These are phyloP conservation scores for Rhodomyrtus tomentosa DNA, from an alignment of 345 rosid species.

Conservation along the genomic window DNA sequence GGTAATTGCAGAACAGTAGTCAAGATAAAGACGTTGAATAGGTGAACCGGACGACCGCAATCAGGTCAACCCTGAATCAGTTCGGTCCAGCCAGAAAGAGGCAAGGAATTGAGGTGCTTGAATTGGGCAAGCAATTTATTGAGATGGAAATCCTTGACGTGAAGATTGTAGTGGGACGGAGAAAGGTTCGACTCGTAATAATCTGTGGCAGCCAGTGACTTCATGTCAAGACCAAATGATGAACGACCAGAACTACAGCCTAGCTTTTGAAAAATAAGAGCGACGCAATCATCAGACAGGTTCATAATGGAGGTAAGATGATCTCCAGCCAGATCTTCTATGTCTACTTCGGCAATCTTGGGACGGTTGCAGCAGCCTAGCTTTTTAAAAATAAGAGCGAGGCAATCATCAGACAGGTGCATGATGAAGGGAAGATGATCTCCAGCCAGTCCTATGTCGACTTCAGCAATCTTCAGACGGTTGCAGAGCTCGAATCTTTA, in stretches of 20 bases:
- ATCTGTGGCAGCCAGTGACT: conserved; percentile 45
- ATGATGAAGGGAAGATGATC: conserved; percentile 14
- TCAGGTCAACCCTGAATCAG: conserved; percentile 41
- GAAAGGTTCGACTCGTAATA: conserved; percentile 49
- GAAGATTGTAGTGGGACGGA: conserved; percentile 12
- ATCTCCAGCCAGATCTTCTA: too few relatives aligned
- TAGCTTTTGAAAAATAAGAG: conserved; percentile 43
- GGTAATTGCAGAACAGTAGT: conserved; percentile 53
- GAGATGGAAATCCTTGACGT: conserved; percentile 30
- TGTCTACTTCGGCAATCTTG: conserved; percentile 16
- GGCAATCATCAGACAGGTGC: conserved; percentile 69
- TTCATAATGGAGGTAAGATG: conserved; percentile 18
- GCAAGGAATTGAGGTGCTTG: conserved; percentile 38
- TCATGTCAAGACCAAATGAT: conserved; percentile 74
- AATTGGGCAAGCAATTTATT: conserved; percentile 48
- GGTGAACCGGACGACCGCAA: conserved; percentile 35
- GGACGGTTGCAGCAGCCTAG: conserved; percentile 41
- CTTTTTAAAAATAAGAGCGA: conserved; percentile 38
- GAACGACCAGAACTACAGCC: conserved; percentile 33
- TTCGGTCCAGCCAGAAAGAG: conserved; percentile 56
- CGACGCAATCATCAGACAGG: conserved; percentile 68
- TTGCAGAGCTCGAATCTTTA: conserved; percentile 47
- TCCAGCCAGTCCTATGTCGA: conserved; percentile 29
- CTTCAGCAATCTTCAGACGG: conserved; percentile 32
- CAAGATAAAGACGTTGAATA: conserved; percentile 40